Evolutionary conservation across 2,329 filamentous ascomycete genomes (phyloP).

Genomic region (Ceratocystis albifundus): DNA sequence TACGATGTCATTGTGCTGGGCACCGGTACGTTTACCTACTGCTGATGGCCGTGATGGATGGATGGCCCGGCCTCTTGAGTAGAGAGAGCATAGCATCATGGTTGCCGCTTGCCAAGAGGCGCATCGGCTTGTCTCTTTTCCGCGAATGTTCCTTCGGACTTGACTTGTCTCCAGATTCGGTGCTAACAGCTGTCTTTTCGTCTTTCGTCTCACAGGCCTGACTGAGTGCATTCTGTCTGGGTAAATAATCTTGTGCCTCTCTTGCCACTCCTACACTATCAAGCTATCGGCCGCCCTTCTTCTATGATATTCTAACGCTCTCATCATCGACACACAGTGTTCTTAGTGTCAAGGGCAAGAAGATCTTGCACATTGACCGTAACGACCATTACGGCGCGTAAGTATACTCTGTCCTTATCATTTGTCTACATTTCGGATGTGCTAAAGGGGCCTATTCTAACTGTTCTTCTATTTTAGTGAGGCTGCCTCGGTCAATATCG

Average conservation of each 20-base stretch:
- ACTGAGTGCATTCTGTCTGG: slow-evolving; percentile 98
- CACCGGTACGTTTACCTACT: slow-evolving; percentile 57
- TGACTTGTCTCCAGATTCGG: neutral
- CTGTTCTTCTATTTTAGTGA: slow-evolving; percentile 41
- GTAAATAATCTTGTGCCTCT: slow-evolving; percentile 40
- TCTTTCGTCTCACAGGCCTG: slow-evolving; percentile 51
- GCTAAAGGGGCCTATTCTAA: no score
- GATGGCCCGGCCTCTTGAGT: neutral
- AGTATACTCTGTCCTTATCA: slow-evolving; percentile 31
- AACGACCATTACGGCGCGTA: slow-evolving; percentile 98
- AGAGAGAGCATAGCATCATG: no score
- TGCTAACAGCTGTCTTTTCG: slow-evolving; percentile 23
- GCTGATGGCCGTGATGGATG: neutral
- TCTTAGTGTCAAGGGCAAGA: slow-evolving; percentile 95
- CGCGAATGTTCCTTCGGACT: no score
- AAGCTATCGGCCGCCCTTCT: neutral
- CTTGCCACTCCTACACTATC: neutral
- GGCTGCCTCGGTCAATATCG: slow-evolving; percentile 91
- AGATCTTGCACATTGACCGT: slow-evolving; percentile 96
- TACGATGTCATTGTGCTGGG: slow-evolving; percentile 98
- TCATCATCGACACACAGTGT: slow-evolving; percentile 47
- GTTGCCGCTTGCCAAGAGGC: no score
- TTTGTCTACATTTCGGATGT: slow-evolving; percentile 27
- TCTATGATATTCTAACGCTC: slow-evolving; percentile 5
- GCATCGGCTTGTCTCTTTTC: no score